Base-by-base conservation (phyloP, 352 stramenopile species). In the Plasmopara muralis region DNA sequence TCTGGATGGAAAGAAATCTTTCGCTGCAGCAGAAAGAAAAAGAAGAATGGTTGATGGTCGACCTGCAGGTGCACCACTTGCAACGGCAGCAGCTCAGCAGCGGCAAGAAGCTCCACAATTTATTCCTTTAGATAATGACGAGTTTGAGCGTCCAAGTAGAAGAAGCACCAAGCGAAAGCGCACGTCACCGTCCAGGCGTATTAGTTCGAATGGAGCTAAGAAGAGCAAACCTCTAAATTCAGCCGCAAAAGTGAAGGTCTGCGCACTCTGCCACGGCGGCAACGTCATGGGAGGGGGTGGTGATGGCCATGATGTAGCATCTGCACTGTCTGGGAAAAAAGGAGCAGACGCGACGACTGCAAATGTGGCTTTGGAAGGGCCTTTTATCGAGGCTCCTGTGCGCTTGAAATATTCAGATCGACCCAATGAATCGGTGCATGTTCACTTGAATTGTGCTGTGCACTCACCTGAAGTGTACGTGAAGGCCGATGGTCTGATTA, bases 401-500 rank as follows among this genome's bases (percentile, higher is more conserved):
- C 77, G 80, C 4, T 57, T 93, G n/a, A 71, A 87, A 53, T 75
- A 74, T 43, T 62, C 85, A 46, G 78, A 93, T 52, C 87, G 85
- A 39, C 66, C 74, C 34, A 63, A 59, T 25, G 74, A 93, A 56
- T 72, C 68, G 12, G 83, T 85, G 47, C 74, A 82, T 55, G 68
- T 92, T 20, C 82, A 94, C 60, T 71, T 92, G 51, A 91, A 94
- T 50, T 92, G 78, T 37, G 79, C 81, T 40, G 52, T 90, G 5
- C 82, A 94, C 43, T 90, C 83, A 0, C 77, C 79, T 18, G 78
- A 90, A 49, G 81, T 91, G 30, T 92, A 86, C 43, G 79, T 92
- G 13, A 87, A 92, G 50, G 62, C 72, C 12, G 74, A 92, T 46
- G 77, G 78, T 33, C 74, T 83, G n/a, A 90, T 90, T 43, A 87